Base-by-base conservation (phyloP, 2,329 filamentous ascomycete species). In the Akanthomyces muscarius region DNA sequence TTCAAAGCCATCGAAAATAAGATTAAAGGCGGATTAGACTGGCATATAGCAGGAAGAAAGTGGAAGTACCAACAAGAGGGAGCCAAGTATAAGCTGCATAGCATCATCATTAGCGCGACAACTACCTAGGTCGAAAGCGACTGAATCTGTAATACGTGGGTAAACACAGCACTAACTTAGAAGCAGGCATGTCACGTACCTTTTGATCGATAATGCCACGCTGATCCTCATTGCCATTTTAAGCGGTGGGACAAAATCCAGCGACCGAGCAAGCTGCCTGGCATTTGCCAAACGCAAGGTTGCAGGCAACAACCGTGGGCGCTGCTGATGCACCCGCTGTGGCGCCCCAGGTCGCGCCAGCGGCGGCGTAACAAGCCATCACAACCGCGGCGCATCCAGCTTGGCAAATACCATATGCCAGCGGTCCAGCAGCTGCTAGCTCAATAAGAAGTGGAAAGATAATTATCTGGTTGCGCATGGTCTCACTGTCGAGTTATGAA, bases 341-440 rank as follows among this genome's bases (percentile, higher is more conserved):
- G 0, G 74, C 75, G 0, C 78, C 78, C 71, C 72, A 82, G 1
- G 75, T 76, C 33, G 69, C 72, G 0, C 80, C 80, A 0, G 73
- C 79, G 2, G 75, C 80, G 2, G 69, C 45, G 54, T 82, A 82
- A 64, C 79, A 82, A 0, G 78, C 77, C 64, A 73, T 75, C 0
- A 81, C 79, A 0, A 81, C 68, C 0, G 63, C 64, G 0, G 79
- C 67, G 18, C 80, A 82, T 6, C 80, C 78, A 0, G 76, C 75
- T 66, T 83, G 79, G 52, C 77, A 82, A 44, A 47, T 16, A 30
- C 54, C 41, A 33, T 57, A 57, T 44, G 41, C 54, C 25, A 57
- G 33, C 18, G 54, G 54, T 11, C 54, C 25, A n/a, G 54, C 54
- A n/a, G 41, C 41, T 21, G 41, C 54, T 44, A 28, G 13, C 18